These are phyloP conservation scores for Prasinococcaceae sp. DNA, from an alignment of 139 green algal genomes.

Conservation along the genomic window DNA sequence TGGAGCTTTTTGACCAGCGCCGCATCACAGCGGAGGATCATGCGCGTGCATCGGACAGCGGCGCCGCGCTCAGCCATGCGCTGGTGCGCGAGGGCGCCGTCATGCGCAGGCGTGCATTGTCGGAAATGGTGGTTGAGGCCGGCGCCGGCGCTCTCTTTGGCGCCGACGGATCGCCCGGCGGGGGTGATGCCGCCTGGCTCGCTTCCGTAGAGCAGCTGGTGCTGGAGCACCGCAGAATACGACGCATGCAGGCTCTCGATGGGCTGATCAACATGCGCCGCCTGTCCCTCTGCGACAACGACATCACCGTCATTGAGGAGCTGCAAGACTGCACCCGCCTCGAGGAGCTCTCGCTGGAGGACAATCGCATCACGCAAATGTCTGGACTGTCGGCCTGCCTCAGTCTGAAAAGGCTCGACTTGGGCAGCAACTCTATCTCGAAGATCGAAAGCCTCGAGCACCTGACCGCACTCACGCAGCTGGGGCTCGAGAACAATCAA, in stretches of 20 bases:
- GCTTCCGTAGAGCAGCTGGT: constrained; percentile 20
- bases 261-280: constrained; percentile 18
- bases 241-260: constrained; percentile 33
- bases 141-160: no score
- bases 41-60: background rate
- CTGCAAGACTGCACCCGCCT: constrained; percentile 31
- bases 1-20: constrained; percentile 19
- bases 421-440: constrained; percentile 19
- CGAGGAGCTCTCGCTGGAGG: constrained; percentile 47
- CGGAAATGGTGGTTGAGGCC: no score
- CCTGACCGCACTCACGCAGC: constrained; percentile 23
- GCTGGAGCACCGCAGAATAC: constrained; percentile 31
- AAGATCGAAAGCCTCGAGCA: constrained; percentile 8
- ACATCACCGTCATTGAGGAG: constrained; percentile 36
- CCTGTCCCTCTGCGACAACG: constrained; percentile 30
- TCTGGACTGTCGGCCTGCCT: background rate
- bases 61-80: background rate
- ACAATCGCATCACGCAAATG: constrained; percentile 24
- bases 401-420: constrained; percentile 8
- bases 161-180: no score
- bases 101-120: background rate
- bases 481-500: constrained; percentile 48
- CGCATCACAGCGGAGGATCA: background rate
- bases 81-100: background rate
- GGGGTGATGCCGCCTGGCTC: no score